Evolutionary conservation across 1,284 basidiomycete genomes (phyloP).

Genomic region (Cryptococcus hybrid): DNA sequence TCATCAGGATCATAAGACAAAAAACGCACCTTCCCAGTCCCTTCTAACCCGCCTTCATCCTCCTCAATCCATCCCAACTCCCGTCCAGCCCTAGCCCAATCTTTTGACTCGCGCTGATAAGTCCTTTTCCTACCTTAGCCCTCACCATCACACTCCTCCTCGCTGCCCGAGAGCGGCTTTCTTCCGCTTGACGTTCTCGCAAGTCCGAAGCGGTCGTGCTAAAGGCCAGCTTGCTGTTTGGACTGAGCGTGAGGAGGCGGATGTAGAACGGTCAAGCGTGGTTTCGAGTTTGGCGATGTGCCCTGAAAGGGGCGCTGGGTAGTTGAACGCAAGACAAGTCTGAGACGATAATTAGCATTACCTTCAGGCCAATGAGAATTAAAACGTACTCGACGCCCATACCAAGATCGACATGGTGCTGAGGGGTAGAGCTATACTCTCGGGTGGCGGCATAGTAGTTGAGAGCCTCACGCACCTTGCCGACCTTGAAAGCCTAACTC

Average conservation of each 20-base stretch:
- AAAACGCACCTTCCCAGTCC: slow-evolving; percentile 27
- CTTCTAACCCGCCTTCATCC: slow-evolving; percentile 42
- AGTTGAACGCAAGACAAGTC: slow-evolving; percentile 36
- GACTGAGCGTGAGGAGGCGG: slow-evolving; percentile 13
- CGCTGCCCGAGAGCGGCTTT: slow-evolving; percentile 17
- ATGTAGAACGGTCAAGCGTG: slow-evolving; percentile 34
- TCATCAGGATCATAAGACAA: slow-evolving; percentile 10
- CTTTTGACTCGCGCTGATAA: slow-evolving; percentile 24
- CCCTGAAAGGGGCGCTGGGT: slow-evolving; percentile 26
- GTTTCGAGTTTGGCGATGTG: slow-evolving; percentile 41
- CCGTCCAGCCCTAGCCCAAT: slow-evolving; percentile 27
- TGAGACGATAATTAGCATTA: slow-evolving; percentile 3
- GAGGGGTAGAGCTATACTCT: slow-evolving; percentile 35
- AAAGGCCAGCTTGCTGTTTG: slow-evolving; percentile 7
- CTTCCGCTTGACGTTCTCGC: slow-evolving; percentile 25
- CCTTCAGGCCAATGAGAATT: too few species aligned
- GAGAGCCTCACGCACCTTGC: slow-evolving; percentile 24
- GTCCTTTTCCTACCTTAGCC: slow-evolving; percentile 31
- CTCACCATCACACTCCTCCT: slow-evolving; percentile 26
- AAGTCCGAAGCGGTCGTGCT: slow-evolving; percentile 38
- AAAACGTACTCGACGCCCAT: slow-evolving; percentile 24
- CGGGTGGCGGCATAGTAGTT: slow-evolving; percentile 29
- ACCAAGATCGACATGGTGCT: slow-evolving; percentile 40
- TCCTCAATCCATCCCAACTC: slow-evolving; percentile 28
- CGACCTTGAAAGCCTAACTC: slow-evolving; percentile 34